These are phyloP conservation scores for Fusarium multiceps DNA, from an alignment of 2,329 filamentous ascomycete genomes.

Conservation along the genomic window DNA sequence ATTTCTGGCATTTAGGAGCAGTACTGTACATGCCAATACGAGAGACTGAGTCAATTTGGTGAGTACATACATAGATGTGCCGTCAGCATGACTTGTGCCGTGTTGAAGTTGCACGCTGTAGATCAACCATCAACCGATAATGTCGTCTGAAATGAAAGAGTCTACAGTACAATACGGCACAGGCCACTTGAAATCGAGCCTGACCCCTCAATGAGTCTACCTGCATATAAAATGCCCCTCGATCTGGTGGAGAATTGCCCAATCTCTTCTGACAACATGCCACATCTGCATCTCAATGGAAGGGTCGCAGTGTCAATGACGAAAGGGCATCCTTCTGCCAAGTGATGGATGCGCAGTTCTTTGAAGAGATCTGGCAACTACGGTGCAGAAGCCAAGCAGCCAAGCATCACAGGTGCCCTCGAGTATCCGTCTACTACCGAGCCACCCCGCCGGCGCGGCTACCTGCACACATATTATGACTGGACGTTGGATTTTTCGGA, in stretches of 20 bases:
- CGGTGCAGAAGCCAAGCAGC: constrained; percentile 5
- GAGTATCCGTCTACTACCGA: constrained; percentile 16
- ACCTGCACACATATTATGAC: constrained; percentile 39
- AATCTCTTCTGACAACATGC: constrained; percentile 44
- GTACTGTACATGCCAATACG: constrained; percentile 19
- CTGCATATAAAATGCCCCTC: constrained; percentile 36
- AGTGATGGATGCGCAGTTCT: constrained; percentile 14
- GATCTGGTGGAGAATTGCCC: constrained; percentile 47
- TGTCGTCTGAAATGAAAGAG: constrained; percentile 8
- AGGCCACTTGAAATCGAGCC: constrained; percentile 14
- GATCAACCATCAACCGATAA: constrained; percentile 28
- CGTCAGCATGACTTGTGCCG: constrained; percentile 1
- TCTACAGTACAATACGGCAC: constrained; percentile 5
- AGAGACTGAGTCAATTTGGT: constrained; percentile 5
- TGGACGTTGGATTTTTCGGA: constrained; percentile 5
- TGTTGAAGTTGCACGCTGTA: neutral
- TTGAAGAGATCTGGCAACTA: constrained; percentile 18
- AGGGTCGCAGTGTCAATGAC: constrained; percentile 26
- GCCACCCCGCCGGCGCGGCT: constrained; percentile 34
- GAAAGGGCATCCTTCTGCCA: constrained; percentile 19
- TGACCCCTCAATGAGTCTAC: constrained; percentile 19
- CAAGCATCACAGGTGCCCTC: constrained; percentile 22
- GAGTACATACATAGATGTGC: constrained; percentile 4
- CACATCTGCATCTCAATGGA: constrained; percentile 39
- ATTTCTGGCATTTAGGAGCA: constrained; percentile 15